Conservation (phyloP, 768 basidiomycete genomes). For the Kwoniella botswanensis region DNA sequence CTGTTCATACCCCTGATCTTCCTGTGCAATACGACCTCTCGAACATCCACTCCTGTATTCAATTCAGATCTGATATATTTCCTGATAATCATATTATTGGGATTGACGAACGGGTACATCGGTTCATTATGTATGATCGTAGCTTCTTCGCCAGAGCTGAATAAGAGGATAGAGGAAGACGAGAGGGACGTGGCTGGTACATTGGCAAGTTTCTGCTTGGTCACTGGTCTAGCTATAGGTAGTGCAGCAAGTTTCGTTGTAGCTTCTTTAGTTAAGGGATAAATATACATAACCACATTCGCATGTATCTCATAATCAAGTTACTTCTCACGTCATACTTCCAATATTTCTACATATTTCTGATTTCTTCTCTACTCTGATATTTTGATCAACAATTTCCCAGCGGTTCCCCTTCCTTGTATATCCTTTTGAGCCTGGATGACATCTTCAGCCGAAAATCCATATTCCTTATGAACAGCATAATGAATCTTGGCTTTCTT, state of each 20-base stretch:
- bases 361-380: constrained; percentile 27
- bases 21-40: constrained; percentile 79
- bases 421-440: constrained; percentile 78
- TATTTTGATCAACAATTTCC: constrained; percentile 84
- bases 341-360: neutral
- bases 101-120: constrained; percentile 80
- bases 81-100: constrained; percentile 72
- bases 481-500: constrained; percentile 66
- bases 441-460: constrained; percentile 80
- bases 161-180: constrained; percentile 71
- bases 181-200: constrained; percentile 87
- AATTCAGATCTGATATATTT: constrained; percentile 79
- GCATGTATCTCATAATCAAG: neutral
- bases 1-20: constrained; percentile 85
- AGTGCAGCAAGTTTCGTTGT: constrained; percentile 76
- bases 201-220: constrained; percentile 75
- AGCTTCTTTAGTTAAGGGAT: neutral
- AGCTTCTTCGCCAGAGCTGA: constrained; percentile 79
- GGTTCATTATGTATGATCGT: constrained; percentile 80
- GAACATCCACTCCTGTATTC: constrained; percentile 63
- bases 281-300: neutral
- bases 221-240: constrained; percentile 75
- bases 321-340: neutral
- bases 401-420: constrained; percentile 74
- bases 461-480: constrained; percentile 74